Conservation (phyloP, 1,284 basidiomycete genomes). For the Schizophyllum amplum region DNA sequence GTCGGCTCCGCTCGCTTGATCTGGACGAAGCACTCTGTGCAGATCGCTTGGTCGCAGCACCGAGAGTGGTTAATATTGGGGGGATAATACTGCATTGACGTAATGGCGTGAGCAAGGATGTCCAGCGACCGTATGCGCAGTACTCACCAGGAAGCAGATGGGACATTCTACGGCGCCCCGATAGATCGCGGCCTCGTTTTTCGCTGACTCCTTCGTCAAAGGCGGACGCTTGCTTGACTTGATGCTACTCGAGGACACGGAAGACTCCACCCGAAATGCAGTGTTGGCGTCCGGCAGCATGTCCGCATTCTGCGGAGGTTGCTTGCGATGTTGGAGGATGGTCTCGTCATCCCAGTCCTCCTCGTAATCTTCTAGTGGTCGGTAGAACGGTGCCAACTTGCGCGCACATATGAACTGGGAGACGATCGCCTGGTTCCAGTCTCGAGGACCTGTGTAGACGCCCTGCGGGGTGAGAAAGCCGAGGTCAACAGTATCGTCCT, state of each 20-base stretch:
- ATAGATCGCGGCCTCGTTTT: constrained; percentile 74
- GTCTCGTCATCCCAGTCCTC: constrained; percentile 80
- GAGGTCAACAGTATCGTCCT: constrained; percentile 74
- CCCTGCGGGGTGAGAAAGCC: constrained; percentile 85
- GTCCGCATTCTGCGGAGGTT: constrained; percentile 34
- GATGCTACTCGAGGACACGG: constrained; percentile 28
- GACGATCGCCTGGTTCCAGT: constrained; percentile 88
- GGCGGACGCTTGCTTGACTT: constrained; percentile 43
- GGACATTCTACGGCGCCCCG: constrained; percentile 90
- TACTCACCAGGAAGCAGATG: constrained; percentile 95
- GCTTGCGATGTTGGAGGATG: constrained; percentile 71
- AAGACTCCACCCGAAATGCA: constrained; percentile 11
- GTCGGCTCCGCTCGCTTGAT: constrained; percentile 96
- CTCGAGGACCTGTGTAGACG: constrained; percentile 79
- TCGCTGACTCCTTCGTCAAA: constrained; percentile 50
- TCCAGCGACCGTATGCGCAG: constrained; percentile 9
- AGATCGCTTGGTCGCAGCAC: constrained; percentile 97
- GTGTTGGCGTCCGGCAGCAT: constrained; percentile 23
- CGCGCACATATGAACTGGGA: constrained; percentile 83
- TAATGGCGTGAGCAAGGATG: constrained; percentile 10
- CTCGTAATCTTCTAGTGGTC: constrained; percentile 90
- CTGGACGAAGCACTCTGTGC: constrained; percentile 98
- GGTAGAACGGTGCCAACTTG: constrained; percentile 91
- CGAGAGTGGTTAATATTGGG: constrained; percentile 93
- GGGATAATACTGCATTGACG: constrained; percentile 73